Base-by-base conservation (phyloP, 2,329 filamentous ascomycete genomes). In the Aspergillus floridensis region DNA sequence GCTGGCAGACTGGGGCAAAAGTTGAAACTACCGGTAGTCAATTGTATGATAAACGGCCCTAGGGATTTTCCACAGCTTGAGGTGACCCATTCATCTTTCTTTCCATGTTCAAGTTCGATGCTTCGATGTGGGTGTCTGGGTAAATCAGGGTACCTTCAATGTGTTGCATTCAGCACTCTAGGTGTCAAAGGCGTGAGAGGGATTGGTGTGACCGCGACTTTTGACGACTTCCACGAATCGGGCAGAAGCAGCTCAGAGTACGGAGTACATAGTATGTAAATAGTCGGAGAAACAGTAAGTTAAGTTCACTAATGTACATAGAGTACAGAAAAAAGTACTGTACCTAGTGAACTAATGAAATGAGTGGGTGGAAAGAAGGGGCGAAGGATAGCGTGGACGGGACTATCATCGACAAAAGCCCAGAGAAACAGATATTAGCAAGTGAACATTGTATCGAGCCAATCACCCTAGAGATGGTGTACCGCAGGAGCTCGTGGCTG, bases 401-500 rank as follows among this genome's bases (percentile, higher is more conserved):
- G 26, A 35, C 32, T 16, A 16, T 35, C 32, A 35, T 35, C 32
- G 12, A 12, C 12, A 12, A 35, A 35, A 16, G 14, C 14, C 11
- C 11, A 16, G 32, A 11, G 32, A 16, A 44, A 19, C 5, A 19
- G 4, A 22, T 4, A 3, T 22, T 22, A 5, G 22, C 22, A 44
- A 44, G 6, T 44, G 38, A 44, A 44, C 16, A 44, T 19, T 19
- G 38, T 7, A 44, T 44, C 16, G n/a, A 44, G 38, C 38, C 38
- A 44, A 44, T 19, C 38, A 44, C 35, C n/a, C 52, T 12, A 44
- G 16, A 6, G 16, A 44, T 44, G 26, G 38, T 44, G 38, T 44
- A 44, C 38, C 35, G 52, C 46, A 46, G 21, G 21, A 53, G 47
- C 44, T 55, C 54, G 48, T 50, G 59, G 52, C 57, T 59, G 60